A percentile compares a stretch with the other conserved stretches of the same genome.
phyloP scores from a whole-genome alignment of 257 asterid genomes.

The Solanum gracilifrons region DNA sequence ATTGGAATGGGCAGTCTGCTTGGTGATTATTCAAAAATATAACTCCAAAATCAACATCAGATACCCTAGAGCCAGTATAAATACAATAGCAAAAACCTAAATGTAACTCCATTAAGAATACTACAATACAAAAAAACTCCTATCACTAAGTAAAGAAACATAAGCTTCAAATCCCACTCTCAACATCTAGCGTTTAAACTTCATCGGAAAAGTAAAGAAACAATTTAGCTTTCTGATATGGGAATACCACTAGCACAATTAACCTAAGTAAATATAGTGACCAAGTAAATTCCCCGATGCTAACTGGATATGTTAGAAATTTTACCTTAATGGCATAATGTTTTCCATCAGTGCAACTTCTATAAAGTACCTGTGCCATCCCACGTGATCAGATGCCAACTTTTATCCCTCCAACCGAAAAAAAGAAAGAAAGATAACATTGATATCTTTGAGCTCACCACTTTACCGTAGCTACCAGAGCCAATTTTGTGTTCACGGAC shows the following conservation, averaged over 20 bases:
- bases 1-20: background rate
- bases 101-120: background rate
- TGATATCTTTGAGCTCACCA: constrained; percentile 44
- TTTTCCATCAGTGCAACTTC: constrained; percentile 56
- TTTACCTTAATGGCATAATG: constrained; percentile 89
- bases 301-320: background rate
- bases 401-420: background rate
- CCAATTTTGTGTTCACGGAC: constrained; percentile 78
- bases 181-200: background rate
- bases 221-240: background rate
- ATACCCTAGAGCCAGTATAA: background rate
- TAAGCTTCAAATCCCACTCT: background rate
- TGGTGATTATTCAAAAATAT: background rate
- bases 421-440: background rate
- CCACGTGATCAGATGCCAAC: background rate
- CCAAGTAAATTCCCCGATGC: background rate
- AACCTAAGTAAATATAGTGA: background rate
- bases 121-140: background rate
- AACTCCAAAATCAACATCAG: background rate
- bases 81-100: background rate
- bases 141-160: background rate
- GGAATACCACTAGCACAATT: background rate
- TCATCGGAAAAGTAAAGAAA: background rate
- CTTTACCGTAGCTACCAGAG: constrained; percentile 98
- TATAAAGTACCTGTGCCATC: constrained; percentile 73